Base-by-base conservation (phyloP, 2,329 filamentous ascomycete species). In the Aspergillus quadricinctus region DNA sequence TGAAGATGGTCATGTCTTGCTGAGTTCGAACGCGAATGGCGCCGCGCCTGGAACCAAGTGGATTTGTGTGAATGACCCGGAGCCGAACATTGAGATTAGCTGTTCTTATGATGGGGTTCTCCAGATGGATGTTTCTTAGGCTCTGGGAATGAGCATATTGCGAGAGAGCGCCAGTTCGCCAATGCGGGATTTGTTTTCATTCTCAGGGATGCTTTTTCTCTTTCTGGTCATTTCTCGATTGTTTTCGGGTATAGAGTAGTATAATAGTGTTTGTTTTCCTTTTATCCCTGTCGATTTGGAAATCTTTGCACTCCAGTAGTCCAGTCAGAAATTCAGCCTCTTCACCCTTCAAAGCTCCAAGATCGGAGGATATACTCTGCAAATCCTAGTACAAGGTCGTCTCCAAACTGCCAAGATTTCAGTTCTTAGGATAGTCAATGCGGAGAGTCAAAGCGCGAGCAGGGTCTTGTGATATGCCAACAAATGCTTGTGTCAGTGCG, bases 51-150 rank as follows among this genome's bases (percentile, higher is more conserved):
- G 57, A 4, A 61, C 56, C 1, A 57, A 60, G 37, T 66, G 65
- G 64, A 54, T 57, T 37, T 67, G 65, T 21, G 48, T 51, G 31
- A 50, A 63, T 7, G 53, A 64, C 17, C 58, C 60, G 0, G 19
- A 53, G 2, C 29, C 54, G 2, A 21, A 45, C 4, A 51, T 65
- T 21, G 8, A 51, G 6, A 50, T 65, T 37, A 40, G 49, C 8
- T 67, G 64, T 10, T 19, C 48, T 11, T 66, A 64, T 49, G 41
- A 56, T 6, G 64, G 61, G 4, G 48, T 59, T 4, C 52, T 66
- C 14, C 51, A 52, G 2, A 57, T 67, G 31, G 14, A 37, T 0
- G 31, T 37, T 17, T 17, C 31, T 7, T 37, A 37, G 5, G 11
- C 4, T 2, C 31, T 37, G 31, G 5, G 6, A 11, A 37, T 37